Evolutionary conservation across 179 eudicot species (phyloP).

Genomic region (Corrigiola litoralis): DNA sequence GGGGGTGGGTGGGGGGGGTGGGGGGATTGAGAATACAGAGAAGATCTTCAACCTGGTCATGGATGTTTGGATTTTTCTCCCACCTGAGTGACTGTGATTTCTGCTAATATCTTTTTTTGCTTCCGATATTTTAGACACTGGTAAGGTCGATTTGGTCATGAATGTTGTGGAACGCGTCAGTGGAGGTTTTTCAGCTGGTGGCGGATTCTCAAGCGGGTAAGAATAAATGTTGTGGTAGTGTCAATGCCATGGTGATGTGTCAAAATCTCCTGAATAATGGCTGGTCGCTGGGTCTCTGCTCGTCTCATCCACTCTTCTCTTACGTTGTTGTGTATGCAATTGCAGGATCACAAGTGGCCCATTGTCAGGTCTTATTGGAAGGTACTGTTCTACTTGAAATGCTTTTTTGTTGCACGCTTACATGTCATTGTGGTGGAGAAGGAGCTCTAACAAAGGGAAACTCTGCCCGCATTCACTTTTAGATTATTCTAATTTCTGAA

Average conservation of each 20-base stretch:
- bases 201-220: constrained; percentile 99
- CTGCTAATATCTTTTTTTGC: not conserved
- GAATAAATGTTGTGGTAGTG: constrained; percentile 15
- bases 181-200: constrained; percentile 99
- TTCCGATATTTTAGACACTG: constrained; percentile 51
- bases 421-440: not conserved
- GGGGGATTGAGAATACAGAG: too few relatives aligned
- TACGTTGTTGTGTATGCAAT: constrained; percentile 8
- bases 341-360: constrained; percentile 97
- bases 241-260: too few relatives aligned
- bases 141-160: constrained; percentile 93
- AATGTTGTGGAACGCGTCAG: constrained; percentile 95
- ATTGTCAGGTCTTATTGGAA: constrained; percentile 93
- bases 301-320: constrained; percentile 9
- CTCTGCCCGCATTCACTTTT: not conserved
- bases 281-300: not conserved
- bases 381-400: constrained; percentile 38
- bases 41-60: too few relatives aligned
- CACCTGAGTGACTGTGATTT: not conserved
- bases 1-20: too few relatives aligned
- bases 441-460: not conserved
- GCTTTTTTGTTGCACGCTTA: not conserved
- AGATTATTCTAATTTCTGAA: too few relatives aligned
- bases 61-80: not conserved
- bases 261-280: not conserved